Evolutionary conservation across 2,329 filamentous ascomycete species (phyloP), one percentile per base, ranked within the genome.

Genomic region (Zymoseptoria passerinii): DNA sequence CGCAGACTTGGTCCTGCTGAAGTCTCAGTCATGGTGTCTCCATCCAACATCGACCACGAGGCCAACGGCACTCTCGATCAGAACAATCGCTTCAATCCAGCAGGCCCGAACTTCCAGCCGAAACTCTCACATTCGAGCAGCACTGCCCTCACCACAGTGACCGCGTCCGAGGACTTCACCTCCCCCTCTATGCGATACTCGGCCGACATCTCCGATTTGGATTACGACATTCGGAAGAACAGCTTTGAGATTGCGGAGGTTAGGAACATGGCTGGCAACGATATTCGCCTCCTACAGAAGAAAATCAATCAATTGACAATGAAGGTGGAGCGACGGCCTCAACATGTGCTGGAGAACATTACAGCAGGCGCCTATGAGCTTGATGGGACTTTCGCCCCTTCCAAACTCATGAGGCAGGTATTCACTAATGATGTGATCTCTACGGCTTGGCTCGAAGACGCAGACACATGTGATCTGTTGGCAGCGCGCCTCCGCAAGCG

Each of bases 281-380:
- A 66, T 28, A 16, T 66, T 5, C 61, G 48, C 3, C 44, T 35
- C 8, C 55, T 66, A 13, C 48, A 65, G 13, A 10, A 19, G 18
- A 48, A 63, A 48, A 52, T 66, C 27, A 8, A 50, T 13, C 29
- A 50, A 7, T 35, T 65, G 52, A n/a, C 28, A 44, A 56, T 48
- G 10, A 28, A 55, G 35, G 52, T 48, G 23, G 29, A 23, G 23
- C 50, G 48, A 40, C 57, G 8, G 1, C 20, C 13, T 29, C n/a
- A 8, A 28, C 52, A 5, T 19, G 48, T 19, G 18, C 5, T 20
- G 8, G 9, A 9, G 44, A 27, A 5, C 20, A 55, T 44, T 7
- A 16, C 7, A 5, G 35, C 35, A 6, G 35, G 35, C 35, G 35
- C n/a, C 10, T 44, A 44, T 44, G 35, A 13, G 5, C 35, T 44